Evolutionary conservation across 495 filamentous ascomycete genomes (phyloP), one percentile per base, ranked within the genome.

Genomic region (Massariosphaeria phaeospora): DNA sequence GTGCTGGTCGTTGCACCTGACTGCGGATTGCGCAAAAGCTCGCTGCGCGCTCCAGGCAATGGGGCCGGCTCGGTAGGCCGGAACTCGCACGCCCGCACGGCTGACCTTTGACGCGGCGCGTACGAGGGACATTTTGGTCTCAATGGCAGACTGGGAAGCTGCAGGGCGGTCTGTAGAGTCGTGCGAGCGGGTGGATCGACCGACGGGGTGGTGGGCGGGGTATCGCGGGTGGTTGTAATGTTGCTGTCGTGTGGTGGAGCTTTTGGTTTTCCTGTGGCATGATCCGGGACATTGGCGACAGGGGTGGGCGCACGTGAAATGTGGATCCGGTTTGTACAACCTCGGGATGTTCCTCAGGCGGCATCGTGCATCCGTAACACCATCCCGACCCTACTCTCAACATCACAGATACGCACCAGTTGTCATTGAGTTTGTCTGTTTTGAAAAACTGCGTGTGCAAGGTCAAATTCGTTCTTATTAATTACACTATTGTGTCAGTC

Each of bases 1-100:
- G 44, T 69, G 65, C 23, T 56, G 41, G 29, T 68, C 66, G 17
- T 50, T 57, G 30, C 49, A 13, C 18, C 63, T 55, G 17, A 43
- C 55, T 11, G 51, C 55, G n/a, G 33, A 61, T 24, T 52, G 60
- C 18, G 63, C 64, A 46, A 71, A 69, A 21, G 60, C 44, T 13
- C 55, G 44, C 41, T 42, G 24, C 13, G 46, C 52, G 34, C 23
- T 48, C 42, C 53, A 58, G 39, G 44, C 36, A 33, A 63, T 30
- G 18, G 57, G 57, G 1, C 26, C 17, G 24, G 36, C 45, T 23
- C 60, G 60, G 60, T 23, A 18, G 12, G 45, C 60, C 43, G 60
- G 55, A 44, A 27, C 53, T 20, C 54, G 30, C n/a, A 58, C 9
- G 39, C 47, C 53, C 20, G 36, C 31, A 29, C 46, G 46, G 41